Conservation (phyloP, 2,329 filamentous ascomycete genomes). For the Alternaria ventricosa region DNA sequence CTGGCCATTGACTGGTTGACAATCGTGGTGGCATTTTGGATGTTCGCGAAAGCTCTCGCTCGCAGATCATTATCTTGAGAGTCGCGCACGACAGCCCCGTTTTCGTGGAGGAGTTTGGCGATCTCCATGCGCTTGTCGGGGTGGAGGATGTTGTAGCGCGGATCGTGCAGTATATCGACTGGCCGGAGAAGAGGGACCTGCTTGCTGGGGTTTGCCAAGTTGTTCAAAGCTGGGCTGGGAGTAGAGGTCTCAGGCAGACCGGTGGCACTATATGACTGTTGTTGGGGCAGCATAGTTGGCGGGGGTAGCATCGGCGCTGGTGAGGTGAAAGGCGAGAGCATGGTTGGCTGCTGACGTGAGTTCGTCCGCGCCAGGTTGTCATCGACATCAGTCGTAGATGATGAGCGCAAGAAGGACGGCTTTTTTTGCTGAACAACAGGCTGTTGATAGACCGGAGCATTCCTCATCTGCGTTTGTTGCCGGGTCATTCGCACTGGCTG, state of each 20-base stretch:
- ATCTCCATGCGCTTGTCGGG: background rate
- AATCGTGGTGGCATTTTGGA: background rate
- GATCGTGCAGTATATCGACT: background rate
- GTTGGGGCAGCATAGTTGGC: background rate
- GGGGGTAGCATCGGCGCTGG: background rate
- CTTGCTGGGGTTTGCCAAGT: background rate
- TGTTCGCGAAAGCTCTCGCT: background rate
- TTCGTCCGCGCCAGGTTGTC: background rate
- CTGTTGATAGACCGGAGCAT: background rate
- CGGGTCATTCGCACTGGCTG: background rate
- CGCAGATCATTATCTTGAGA: background rate
- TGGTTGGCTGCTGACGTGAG: background rate
- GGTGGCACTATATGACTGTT: background rate
- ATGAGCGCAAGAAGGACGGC: background rate
- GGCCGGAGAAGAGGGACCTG: background rate
- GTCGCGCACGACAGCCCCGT: background rate
- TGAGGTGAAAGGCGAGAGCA: background rate
- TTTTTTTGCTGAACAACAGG: background rate
- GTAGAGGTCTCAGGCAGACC: background rate
- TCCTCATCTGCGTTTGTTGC: background rate
- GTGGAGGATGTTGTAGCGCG: background rate
- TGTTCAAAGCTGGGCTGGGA: background rate
- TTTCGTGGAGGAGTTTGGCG: background rate
- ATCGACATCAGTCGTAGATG: constrained; percentile 11
- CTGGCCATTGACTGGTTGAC: background rate